phyloP scores from a whole-genome alignment of 1,284 basidiomycete genomes.

The Puccinia polysora region DNA sequence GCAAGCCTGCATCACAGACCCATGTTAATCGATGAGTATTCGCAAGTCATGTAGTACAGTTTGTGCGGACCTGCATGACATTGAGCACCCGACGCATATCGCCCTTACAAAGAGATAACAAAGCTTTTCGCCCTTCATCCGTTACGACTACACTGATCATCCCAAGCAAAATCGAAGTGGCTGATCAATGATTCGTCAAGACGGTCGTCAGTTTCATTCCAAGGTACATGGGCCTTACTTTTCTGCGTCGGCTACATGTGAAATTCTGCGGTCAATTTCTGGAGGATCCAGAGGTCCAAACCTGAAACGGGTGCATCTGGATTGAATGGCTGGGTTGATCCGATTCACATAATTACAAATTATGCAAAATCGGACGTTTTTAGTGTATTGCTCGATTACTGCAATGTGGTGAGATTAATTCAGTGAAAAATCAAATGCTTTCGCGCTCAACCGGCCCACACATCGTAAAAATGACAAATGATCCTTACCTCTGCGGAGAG shows the following conservation, averaged over 20 bases:
- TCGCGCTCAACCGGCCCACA: not conserved
- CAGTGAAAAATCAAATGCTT: not conserved
- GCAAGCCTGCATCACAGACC: slow-evolving; percentile 62
- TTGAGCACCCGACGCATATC: slow-evolving; percentile 98
- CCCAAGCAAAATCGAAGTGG: no score
- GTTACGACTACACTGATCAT: slow-evolving; percentile 76
- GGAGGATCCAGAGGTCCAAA: slow-evolving; percentile 87
- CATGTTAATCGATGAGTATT: not conserved
- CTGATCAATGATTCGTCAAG: not conserved
- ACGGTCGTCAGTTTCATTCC: not conserved
- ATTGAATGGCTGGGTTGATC: slow-evolving; percentile 96
- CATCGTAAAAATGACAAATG: not conserved
- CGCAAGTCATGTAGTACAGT: not conserved
- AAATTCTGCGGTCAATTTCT: slow-evolving; percentile 78
- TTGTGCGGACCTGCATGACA: slow-evolving; percentile 66
- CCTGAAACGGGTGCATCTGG: slow-evolving; percentile 89
- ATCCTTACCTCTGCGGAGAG: slow-evolving; percentile 69
- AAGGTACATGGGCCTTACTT: slow-evolving; percentile 59
- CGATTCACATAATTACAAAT: slow-evolving; percentile 99
- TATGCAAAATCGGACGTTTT: slow-evolving; percentile 97
- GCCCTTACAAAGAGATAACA: slow-evolving; percentile 86
- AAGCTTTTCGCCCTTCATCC: slow-evolving; percentile 76
- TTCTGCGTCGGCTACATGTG: slow-evolving; percentile 77
- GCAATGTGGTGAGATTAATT: not conserved
- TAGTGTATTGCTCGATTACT: slow-evolving; percentile 98